Evolutionary conservation across 306 rosid species (phyloP).

Genomic region (Astragalus membranaceus): DNA sequence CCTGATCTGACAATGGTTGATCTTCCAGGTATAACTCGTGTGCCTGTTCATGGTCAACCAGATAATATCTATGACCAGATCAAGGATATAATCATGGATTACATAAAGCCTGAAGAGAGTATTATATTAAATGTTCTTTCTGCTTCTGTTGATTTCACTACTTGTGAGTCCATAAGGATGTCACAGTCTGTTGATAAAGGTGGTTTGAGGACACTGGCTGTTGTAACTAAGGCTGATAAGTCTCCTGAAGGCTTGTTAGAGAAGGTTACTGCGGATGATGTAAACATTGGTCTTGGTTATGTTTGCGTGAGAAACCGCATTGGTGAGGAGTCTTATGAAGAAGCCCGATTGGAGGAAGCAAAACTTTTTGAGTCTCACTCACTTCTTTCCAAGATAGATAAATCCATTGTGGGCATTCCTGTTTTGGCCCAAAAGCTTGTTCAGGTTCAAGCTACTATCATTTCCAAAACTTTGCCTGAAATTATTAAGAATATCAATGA

Average conservation of each 20-base stretch:
- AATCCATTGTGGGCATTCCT: constrained; percentile 47
- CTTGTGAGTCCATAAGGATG: constrained; percentile 55
- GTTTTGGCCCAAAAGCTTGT: constrained; percentile 44
- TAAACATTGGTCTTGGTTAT: constrained; percentile 51
- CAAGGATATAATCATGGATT: constrained; percentile 45
- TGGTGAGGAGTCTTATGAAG: constrained; percentile 40
- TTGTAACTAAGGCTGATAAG: constrained; percentile 46
- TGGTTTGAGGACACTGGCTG: constrained; percentile 48
- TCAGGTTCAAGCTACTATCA: constrained; percentile 31
- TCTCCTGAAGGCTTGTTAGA: constrained; percentile 52
- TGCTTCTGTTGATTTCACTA: constrained; percentile 49
- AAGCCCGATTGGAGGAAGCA: constrained; percentile 33
- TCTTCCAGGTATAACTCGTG: constrained; percentile 56
- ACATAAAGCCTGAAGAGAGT: constrained; percentile 41
- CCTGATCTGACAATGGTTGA: constrained; percentile 51
- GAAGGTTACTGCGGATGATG: constrained; percentile 54
- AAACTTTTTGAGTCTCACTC: constrained; percentile 29
- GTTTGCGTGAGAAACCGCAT: constrained; percentile 52
- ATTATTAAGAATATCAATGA: constrained; percentile 35
- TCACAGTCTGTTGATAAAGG: constrained; percentile 48
- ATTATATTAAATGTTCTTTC: constrained; percentile 56
- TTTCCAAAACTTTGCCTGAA: constrained; percentile 36
- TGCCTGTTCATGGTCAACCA: constrained; percentile 51
- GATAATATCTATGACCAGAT: constrained; percentile 52
- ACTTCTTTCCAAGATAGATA: constrained; percentile 29